These are phyloP conservation scores for Beauveria sp. DNA, from an alignment of 2,329 filamentous ascomycete genomes.

Conservation along the genomic window DNA sequence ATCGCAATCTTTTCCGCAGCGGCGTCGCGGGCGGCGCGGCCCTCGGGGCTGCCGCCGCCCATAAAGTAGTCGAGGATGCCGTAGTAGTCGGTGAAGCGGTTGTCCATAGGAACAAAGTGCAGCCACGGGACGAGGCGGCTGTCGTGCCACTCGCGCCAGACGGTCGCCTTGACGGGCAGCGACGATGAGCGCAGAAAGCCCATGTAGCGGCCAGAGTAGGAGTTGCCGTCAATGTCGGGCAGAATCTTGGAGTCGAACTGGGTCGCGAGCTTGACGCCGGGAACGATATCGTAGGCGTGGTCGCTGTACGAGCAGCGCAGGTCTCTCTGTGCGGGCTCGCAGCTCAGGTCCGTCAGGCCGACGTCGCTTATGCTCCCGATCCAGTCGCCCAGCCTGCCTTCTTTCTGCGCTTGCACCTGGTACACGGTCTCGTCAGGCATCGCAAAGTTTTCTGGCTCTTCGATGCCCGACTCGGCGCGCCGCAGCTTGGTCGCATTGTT, in stretches of 20 bases:
- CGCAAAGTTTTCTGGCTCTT: constrained; percentile 43
- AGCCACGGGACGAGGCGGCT: constrained; percentile 66
- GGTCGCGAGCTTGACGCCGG: constrained; percentile 36
- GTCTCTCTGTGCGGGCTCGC: constrained; percentile 29
- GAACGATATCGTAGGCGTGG: constrained; percentile 33
- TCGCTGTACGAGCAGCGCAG: constrained; percentile 41
- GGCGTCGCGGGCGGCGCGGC: constrained; percentile 41
- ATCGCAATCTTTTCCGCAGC: constrained; percentile 57
- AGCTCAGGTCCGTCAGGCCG: constrained; percentile 48
- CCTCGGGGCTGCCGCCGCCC: constrained; percentile 44
- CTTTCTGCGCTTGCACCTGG: constrained; percentile 36
- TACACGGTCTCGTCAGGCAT: constrained; percentile 40
- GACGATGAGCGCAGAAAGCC: constrained; percentile 63
- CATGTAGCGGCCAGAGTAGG: constrained; percentile 60
- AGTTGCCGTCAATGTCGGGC: constrained; percentile 70
- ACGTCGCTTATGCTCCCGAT: constrained; percentile 41
- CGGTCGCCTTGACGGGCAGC: constrained; percentile 67
- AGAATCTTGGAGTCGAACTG: constrained; percentile 61
- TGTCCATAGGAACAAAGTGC: constrained; percentile 77
- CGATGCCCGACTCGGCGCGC: constrained; percentile 36
- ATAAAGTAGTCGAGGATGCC: constrained; percentile 69
- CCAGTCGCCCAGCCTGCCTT: constrained; percentile 41
- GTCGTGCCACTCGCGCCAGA: constrained; percentile 79
- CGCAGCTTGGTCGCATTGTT: constrained; percentile 56
- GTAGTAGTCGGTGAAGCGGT: constrained; percentile 63